A percentile compares a stretch with the other conserved stretches of the same genome.
phyloP scores from a whole-genome alignment of 1,284 basidiomycete species.

The Microbotryum violaceum region DNA sequence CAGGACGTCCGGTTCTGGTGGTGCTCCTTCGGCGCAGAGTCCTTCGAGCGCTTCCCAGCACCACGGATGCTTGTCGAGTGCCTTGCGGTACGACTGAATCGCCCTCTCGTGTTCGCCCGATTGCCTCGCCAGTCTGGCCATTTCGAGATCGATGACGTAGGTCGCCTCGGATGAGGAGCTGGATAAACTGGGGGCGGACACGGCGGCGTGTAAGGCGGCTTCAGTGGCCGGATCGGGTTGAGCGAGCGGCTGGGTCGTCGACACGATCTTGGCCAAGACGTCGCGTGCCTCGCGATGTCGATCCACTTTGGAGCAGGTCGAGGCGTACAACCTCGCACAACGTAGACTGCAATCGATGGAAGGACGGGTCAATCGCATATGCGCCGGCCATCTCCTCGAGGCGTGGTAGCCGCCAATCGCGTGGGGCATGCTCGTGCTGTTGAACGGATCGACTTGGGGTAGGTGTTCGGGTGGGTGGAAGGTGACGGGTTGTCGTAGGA shows the following conservation, averaged over 20 bases:
- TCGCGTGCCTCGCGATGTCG: constrained; percentile 35
- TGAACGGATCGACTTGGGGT: constrained; percentile 7
- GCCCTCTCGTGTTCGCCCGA: constrained; percentile 68
- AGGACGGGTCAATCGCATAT: constrained; percentile 19
- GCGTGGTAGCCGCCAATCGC: neutral
- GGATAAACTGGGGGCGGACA: neutral
- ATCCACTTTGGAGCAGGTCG: constrained; percentile 25
- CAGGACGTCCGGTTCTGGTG: constrained; percentile 20
- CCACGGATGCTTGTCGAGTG: constrained; percentile 66
- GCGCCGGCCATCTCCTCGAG: constrained; percentile 4
- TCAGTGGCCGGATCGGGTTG: constrained; percentile 1
- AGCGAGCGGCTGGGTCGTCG: constrained; percentile 6
- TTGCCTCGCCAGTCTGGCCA: constrained; percentile 53
- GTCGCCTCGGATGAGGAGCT: constrained; percentile 1
- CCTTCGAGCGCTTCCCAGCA: constrained; percentile 92
- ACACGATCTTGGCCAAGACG: constrained; percentile 19
- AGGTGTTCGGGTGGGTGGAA: constrained; percentile 12
- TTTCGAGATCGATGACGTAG: constrained; percentile 23
- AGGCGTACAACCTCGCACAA: constrained; percentile 35
- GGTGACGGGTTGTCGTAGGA: constrained; percentile 28
- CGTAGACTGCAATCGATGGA: constrained; percentile 31
- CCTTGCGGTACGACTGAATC: constrained; percentile 59
- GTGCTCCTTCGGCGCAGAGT: constrained; percentile 69
- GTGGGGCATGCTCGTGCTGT: neutral
- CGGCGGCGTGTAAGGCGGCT: neutral